Evolutionary conservation across 805 yeast genomes (phyloP), one percentile per base, ranked within the genome.

Genomic region (Metschnikowia anglica): DNA sequence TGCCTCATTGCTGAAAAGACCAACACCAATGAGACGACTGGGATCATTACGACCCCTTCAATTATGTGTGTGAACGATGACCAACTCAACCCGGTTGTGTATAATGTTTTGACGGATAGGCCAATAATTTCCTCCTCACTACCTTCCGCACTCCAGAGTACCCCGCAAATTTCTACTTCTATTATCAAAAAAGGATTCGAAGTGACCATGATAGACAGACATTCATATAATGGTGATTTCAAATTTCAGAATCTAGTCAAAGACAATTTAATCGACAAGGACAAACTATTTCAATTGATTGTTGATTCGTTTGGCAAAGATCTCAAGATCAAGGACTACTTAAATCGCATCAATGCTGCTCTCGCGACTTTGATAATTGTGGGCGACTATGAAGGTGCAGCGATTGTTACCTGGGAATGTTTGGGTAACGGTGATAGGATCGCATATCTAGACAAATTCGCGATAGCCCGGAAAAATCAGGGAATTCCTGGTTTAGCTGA

Each of bases 401-500:
- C 98, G 0, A 84, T 93, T 12, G 76, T 91, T 26, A 93, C 99
- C 0, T 84, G 88, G 79, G 99, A 91, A 54, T 3, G 28, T 23
- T 45, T 52, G 2, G 55, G 58, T 2, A 51, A 58, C 3, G 59
- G 56, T 2, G 49, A 60, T 7, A 55, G 55, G 19, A 73, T 88
- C 24, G 87, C 96, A 0, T 93, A 93, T 53, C 70, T 93, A 39
- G 99, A 93, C 62, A 93, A 93, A 62, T 88, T 93, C 68, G 98
- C 98, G 0, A 96, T 93, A 10, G 74, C 86, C 30, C 81, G 84
- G 32, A 73, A 77, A 37, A 73, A 87, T 47, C 98, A 93, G 63
- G 98, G 99, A 0, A 80, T 93, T 0, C 82, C 95, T 3, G 95
- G 97, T 4, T 81, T 91, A 11, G 97, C 99, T 0, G 99, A 93